Base-by-base conservation (phyloP, 495 filamentous ascomycete genomes). In the Achaetomiella virescens region DNA sequence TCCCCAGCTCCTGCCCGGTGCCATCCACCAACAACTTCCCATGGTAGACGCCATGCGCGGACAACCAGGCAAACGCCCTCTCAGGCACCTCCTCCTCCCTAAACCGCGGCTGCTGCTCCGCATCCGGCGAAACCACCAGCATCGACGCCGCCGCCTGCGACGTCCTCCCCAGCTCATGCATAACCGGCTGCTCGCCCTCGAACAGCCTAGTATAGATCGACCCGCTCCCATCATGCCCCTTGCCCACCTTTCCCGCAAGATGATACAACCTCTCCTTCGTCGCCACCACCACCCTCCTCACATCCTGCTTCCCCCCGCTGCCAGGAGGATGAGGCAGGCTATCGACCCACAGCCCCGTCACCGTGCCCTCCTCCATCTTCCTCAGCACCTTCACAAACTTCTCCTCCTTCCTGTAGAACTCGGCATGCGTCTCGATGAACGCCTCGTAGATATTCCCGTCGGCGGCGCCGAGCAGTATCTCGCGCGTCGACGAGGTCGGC, bases 391-490 rank as follows among this genome's bases (percentile, higher is more conserved):
- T 89, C 37, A 93, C 71, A 69, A 95, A 97, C 70, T 87, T 90
- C 72, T 97, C 95, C 72, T 97, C 91, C 65, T 90, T 86, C 50
- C 89, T 80, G 70, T 95, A 96, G 71, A 96, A 97, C 67, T 97
- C 92, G 43, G 84, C 89, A 18, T 89, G 84, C 6, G 89, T 89
- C 70, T 98, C 93, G 58, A 98, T 89, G 69, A 88, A 97, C n/a
- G 84, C 86, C 69, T 98, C 93, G 68, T 96, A 97, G 37, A 98
- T 78, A 68, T 88, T 92, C 20, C 95, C 93, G 76, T 98, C 95
- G 20, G 86, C 81, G 20, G 91, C 84, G 20, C 95, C 93, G 29
- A 98, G 70, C 4, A 98, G 76, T n/a, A 98, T 97, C 74, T 98
- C 93, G 47, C 93, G 78, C 0, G 93, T 98, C 1, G 90, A 95